Percentiles rank a stretch among this genome's conserved stretches.
Evolutionary conservation across 225 moss, liverwort and hornwort genomes (phyloP).

Genomic region (Ulota crispa): DNA sequence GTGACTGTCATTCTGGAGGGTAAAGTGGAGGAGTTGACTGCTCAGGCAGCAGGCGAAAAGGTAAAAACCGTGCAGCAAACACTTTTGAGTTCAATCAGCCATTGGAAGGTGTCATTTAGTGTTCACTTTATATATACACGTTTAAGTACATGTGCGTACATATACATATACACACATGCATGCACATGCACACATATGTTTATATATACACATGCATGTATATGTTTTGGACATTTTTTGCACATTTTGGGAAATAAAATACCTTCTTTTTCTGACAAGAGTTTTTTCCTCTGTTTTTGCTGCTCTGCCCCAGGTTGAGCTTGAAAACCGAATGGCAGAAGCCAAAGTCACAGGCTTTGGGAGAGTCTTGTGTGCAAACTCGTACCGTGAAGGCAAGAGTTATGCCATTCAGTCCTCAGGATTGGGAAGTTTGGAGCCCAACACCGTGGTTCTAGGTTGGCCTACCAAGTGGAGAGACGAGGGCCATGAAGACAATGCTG

Average conservation of each 20-base stretch:
- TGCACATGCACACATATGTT: too few relatives aligned
- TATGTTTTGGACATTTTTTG: too few relatives aligned
- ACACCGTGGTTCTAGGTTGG: constrained; percentile 90
- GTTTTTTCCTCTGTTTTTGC: not conserved
- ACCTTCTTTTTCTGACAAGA: not conserved
- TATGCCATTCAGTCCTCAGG: constrained; percentile 97
- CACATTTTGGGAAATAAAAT: not conserved
- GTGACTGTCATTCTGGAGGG: constrained; percentile 89
- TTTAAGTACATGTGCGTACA: too few relatives aligned
- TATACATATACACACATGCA: too few relatives aligned
- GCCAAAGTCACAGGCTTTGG: constrained; percentile 80
- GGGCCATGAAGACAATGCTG: constrained; percentile 69
- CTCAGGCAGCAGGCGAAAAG: constrained; percentile 82
- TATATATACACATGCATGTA: too few relatives aligned
- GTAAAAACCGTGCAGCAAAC: constrained; percentile 25
- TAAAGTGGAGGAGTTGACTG: constrained; percentile 61
- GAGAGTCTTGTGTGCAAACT: constrained; percentile 73
- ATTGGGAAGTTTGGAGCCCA: constrained; percentile 91
- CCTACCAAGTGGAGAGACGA: constrained; percentile 79
- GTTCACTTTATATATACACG: not conserved
- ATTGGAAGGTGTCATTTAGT: not conserved
- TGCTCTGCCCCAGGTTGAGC: constrained; percentile 58
- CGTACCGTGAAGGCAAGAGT: constrained; percentile 88
- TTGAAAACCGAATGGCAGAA: constrained; percentile 81
- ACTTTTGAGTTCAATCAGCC: not conserved